phyloP scores from a whole-genome alignment of 2,329 filamentous ascomycete species.

The Lachnellula suecica region DNA sequence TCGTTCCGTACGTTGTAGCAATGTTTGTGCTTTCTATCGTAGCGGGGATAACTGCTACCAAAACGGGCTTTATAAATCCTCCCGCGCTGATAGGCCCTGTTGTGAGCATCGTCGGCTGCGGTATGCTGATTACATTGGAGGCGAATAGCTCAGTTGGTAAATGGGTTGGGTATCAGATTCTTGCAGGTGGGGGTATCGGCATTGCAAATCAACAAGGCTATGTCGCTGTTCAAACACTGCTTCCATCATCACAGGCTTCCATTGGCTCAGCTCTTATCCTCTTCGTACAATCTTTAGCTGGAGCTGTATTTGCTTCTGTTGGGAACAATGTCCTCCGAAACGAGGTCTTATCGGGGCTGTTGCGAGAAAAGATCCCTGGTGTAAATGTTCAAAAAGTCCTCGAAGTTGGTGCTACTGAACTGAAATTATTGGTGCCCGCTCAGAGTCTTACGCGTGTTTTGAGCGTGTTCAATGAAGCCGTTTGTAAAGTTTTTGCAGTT shows the following conservation, averaged over 20 bases:
- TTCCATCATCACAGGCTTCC: constrained; percentile 52
- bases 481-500: too few relatives aligned
- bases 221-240: constrained; percentile 55
- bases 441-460: too few relatives aligned
- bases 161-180: constrained; percentile 59
- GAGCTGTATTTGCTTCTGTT: constrained; percentile 57
- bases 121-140: constrained; percentile 52
- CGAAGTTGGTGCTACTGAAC: too few relatives aligned
- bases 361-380: too few relatives aligned
- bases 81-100: constrained; percentile 53
- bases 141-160: constrained; percentile 44
- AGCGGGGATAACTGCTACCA: constrained; percentile 29
- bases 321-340: constrained; percentile 51
- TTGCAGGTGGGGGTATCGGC: constrained; percentile 55
- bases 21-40: constrained; percentile 29
- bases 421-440: too few relatives aligned
- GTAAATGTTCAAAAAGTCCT: too few relatives aligned
- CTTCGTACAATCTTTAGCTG: constrained; percentile 57
- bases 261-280: constrained; percentile 54
- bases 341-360: too few relatives aligned
- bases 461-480: too few relatives aligned
- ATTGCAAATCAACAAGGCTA: constrained; percentile 58
- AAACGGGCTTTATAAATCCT: constrained; percentile 56
- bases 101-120: constrained; percentile 40
- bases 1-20: constrained; percentile 34